A percentile compares a stretch with the other conserved stretches of the same genome.
phyloP scores from a whole-genome alignment of 495 filamentous ascomycete species.

The Trypethelium eluteriae region DNA sequence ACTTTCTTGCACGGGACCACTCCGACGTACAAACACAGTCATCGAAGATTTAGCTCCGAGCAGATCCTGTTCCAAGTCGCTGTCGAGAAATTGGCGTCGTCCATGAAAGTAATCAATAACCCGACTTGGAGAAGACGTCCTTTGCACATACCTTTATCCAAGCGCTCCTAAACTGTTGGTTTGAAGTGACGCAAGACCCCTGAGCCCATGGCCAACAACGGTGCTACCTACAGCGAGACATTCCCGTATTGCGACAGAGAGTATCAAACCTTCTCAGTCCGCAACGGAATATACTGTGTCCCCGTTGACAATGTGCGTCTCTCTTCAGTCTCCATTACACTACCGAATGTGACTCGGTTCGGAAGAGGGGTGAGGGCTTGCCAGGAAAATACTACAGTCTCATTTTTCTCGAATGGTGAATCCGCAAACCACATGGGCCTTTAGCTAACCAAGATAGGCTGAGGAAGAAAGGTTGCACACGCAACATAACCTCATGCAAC shows the following conservation, averaged over 20 bases:
- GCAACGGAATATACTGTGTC: conserved; percentile 64
- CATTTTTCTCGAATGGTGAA: conserved; percentile 20
- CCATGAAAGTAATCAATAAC: neutral
- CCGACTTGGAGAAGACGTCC: neutral
- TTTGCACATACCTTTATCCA: neutral
- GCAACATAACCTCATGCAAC: conserved; percentile 62
- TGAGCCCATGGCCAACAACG: conserved; percentile 8
- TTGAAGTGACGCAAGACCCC: neutral
- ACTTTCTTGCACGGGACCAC: neutral
- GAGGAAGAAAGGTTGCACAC: conserved; percentile 69
- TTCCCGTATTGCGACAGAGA: neutral
- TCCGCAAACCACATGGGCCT: conserved; percentile 12
- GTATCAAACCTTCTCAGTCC: conserved; percentile 44
- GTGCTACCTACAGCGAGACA: neutral
- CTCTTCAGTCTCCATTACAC: neutral
- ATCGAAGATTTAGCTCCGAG: neutral
- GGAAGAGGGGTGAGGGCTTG: too few relatives aligned
- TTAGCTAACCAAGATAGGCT: conserved; percentile 47
- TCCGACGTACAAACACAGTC: neutral
- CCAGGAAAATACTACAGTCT: neutral
- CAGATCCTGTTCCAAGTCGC: neutral
- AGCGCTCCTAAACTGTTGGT: neutral
- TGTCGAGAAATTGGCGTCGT: neutral
- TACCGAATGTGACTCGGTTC: too few relatives aligned
- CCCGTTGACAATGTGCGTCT: conserved; percentile 75